A percentile compares a stretch with the other conserved stretches of the same genome.
These are phyloP conservation scores for Cyclotella kingstonii DNA, from an alignment of 108 stramenopile genomes.

Conservation along the genomic window DNA sequence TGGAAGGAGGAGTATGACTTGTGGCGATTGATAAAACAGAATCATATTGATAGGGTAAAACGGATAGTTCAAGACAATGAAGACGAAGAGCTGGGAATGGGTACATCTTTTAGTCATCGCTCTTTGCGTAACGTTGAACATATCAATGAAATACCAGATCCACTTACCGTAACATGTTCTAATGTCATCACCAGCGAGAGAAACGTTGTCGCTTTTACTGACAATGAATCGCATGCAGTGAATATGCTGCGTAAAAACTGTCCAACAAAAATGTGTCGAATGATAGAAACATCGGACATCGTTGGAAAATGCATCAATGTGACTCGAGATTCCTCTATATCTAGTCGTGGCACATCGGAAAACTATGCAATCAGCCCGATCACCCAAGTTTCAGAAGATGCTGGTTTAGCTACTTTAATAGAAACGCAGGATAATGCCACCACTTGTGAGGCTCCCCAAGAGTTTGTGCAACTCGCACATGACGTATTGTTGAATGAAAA, in stretches of 20 bases:
- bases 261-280: background rate
- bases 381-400: conserved; percentile 3
- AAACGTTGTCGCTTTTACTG: background rate
- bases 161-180: too few species aligned
- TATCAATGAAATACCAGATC: background rate
- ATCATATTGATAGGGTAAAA: background rate
- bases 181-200: too few species aligned
- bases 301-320: conserved; percentile 13
- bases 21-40: conserved; percentile 23
- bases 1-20: conserved; percentile 49
- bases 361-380: background rate
- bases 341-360: background rate
- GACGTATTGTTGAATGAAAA: too few species aligned
- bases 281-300: conserved; percentile 3
- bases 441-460: too few species aligned
- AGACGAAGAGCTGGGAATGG: conserved; percentile 8
- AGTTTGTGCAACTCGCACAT: too few species aligned
- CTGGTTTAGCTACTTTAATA: background rate
- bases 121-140: background rate
- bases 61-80: background rate
- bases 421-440: too few species aligned
- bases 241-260: background rate
- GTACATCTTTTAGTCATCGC: too few species aligned
- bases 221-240: background rate
- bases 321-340: background rate